Conservation (phyloP, 106 monocot genomes). For the Acanthochlamys bracteata region DNA sequence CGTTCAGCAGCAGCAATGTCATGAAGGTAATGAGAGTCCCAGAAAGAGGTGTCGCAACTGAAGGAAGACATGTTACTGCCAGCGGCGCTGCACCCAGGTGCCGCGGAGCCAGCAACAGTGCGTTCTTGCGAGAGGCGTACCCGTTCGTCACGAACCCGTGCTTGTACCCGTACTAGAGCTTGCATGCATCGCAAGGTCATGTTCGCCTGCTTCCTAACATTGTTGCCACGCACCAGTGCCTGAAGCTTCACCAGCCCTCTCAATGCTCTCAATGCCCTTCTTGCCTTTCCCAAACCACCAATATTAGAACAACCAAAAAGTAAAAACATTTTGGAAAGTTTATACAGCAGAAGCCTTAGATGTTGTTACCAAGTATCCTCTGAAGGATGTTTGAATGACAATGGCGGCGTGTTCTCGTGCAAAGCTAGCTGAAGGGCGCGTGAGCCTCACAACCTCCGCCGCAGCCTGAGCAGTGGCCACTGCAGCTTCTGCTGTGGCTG, state of each 20-base stretch:
- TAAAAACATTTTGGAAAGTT: background rate
- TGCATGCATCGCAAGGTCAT: slow-evolving; percentile 98
- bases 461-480: slow-evolving; percentile 80
- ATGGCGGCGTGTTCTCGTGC: slow-evolving; percentile 63
- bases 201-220: slow-evolving; percentile 88
- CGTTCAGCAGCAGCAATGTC: slow-evolving; percentile 35
- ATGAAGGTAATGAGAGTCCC: slow-evolving; percentile 49
- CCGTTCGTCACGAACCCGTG: slow-evolving; percentile 70
- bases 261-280: slow-evolving; percentile 78
- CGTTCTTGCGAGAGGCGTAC: slow-evolving; percentile 53
- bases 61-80: slow-evolving; percentile 62
- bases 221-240: slow-evolving; percentile 88
- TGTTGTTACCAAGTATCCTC: slow-evolving; percentile 68
- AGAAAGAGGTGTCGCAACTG: slow-evolving; percentile 50
- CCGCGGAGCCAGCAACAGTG: background rate
- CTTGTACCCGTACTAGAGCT: slow-evolving; percentile 80
- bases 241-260: slow-evolving; percentile 94
- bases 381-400: slow-evolving; percentile 74
- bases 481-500: slow-evolving; percentile 80
- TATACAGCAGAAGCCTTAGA: background rate
- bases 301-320: background rate
- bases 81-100: slow-evolving; percentile 13
- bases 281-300: slow-evolving; percentile 36
- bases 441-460: slow-evolving; percentile 71
- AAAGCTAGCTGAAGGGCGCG: slow-evolving; percentile 33